Evolutionary conservation across 306 rosid genomes (phyloP).

Genomic region (Prunus mongolica): DNA sequence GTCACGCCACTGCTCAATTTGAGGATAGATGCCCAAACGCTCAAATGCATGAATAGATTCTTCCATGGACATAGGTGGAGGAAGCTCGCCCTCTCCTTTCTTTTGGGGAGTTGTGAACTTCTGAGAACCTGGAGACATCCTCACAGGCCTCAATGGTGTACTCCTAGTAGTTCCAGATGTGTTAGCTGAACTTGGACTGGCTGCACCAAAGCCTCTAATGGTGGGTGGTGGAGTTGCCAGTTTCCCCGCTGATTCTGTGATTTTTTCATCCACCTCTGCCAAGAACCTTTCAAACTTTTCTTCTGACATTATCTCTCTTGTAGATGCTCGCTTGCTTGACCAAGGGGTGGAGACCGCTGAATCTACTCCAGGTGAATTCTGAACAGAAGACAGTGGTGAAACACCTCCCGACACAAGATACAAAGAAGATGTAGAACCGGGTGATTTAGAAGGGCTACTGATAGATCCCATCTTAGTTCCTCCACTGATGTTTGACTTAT

Average conservation of each 20-base stretch:
- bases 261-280: slow-evolving; percentile 74
- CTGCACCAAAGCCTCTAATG: slow-evolving; percentile 60
- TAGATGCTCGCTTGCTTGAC: slow-evolving; percentile 66
- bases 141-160: slow-evolving; percentile 89
- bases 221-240: slow-evolving; percentile 93
- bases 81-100: slow-evolving; percentile 82
- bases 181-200: slow-evolving; percentile 69
- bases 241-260: slow-evolving; percentile 71
- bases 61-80: slow-evolving; percentile 95
- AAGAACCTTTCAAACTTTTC: slow-evolving; percentile 78
- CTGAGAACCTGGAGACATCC: slow-evolving; percentile 96
- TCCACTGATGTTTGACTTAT: slow-evolving; percentile 52
- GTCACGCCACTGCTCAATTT: slow-evolving; percentile 94
- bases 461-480: slow-evolving; percentile 42
- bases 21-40: slow-evolving; percentile 79
- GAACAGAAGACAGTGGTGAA: slow-evolving; percentile 48
- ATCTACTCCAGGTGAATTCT: slow-evolving; percentile 52
- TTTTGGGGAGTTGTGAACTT: slow-evolving; percentile 88
- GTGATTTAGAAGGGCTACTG: slow-evolving; percentile 60
- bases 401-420: slow-evolving; percentile 65
- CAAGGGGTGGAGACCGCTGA: slow-evolving; percentile 60
- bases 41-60: slow-evolving; percentile 76
- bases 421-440: slow-evolving; percentile 46
- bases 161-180: slow-evolving; percentile 79
- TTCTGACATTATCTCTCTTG: slow-evolving; percentile 75